Evolutionary conservation across 306 rosid genomes (phyloP).

Genomic region (Medicago lupulina): DNA sequence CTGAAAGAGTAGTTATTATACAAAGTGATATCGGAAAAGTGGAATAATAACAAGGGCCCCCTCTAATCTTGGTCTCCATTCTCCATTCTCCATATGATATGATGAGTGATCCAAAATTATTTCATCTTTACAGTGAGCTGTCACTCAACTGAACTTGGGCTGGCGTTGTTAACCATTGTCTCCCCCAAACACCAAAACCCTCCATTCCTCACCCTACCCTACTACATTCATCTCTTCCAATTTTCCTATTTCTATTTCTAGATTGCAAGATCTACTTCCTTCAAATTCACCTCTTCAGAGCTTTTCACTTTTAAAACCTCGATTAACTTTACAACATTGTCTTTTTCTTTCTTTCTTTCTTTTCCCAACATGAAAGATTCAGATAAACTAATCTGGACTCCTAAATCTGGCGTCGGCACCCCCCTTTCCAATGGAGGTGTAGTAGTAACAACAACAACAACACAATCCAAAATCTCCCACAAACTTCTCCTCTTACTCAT

Average conservation of each 20-base stretch:
- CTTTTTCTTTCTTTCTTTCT: not conserved
- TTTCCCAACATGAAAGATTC: slow-evolving; percentile 45
- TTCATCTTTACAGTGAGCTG: no score
- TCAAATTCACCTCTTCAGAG: not conserved
- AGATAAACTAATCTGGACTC: slow-evolving; percentile 67
- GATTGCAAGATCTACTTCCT: not conserved
- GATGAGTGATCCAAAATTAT: no score
- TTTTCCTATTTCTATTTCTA: not conserved
- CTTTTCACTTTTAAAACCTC: no score
- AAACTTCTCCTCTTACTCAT: slow-evolving; percentile 70
- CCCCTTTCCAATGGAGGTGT: slow-evolving; percentile 41
- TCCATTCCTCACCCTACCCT: not conserved
- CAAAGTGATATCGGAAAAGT: no score
- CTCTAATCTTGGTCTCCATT: no score
- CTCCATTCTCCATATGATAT: no score
- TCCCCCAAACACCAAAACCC: no score
- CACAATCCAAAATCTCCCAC: slow-evolving; percentile 52
- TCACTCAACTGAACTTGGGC: no score
- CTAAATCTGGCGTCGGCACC: slow-evolving; percentile 51
- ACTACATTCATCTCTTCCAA: not conserved
- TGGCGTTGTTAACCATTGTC: no score
- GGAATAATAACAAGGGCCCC: no score
- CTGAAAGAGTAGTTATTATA: no score
- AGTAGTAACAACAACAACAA: not conserved
- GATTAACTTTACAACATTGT: not conserved